Base-by-base conservation (phyloP, 805 yeast species). In the Metschnikowia orientalis region DNA sequence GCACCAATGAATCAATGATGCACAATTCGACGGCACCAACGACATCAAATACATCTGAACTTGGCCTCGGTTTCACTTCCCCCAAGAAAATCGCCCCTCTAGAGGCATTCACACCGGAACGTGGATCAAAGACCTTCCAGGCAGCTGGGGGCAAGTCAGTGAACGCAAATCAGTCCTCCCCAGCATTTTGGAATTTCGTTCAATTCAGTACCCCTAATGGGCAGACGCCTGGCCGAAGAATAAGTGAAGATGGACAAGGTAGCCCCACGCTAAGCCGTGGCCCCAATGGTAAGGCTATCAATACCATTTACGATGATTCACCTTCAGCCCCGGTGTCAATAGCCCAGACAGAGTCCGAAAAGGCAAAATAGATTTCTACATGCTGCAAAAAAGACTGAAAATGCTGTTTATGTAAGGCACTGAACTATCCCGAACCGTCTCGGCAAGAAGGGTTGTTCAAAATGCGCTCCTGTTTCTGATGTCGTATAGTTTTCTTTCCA, bases 131-230 rank as follows among this genome's bases (percentile, higher is more conserved):
- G 37, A 39, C 57, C 2, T 8, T 27, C 12, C 32, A 22, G 12
- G 42, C 36, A 6, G 37, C 37, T 4, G 26, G 40, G 8, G 45
- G 47, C 18, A 58, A 53, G 29, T 35, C 51, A 4, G 34, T 67
- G 54, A 50, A 63, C 60, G 53, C 63, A 56, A 57, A 63, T 61
- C 74, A 59, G 61, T 75, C 81, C 18, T 85, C 95, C 1, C 97
- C 97, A 1, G 96, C 95, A 11, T 75, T 89, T 38, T 86, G 96
- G 97, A 85, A 83, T 53, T 79, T 85, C 61, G 86, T 89, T 51
- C 95, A 88, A 50, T 79, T 89, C 37, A 62, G 67, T 37, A 67
- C 71, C 4, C 71, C 70, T 3, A 63, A 63, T 34, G 69, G 66
- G 6, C 70, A 65, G 39, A 65, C 69, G 0, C 69, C 72, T 1